Base-by-base conservation (phyloP, 139 green algal species). In the Pedinophyceae sp. region DNA sequence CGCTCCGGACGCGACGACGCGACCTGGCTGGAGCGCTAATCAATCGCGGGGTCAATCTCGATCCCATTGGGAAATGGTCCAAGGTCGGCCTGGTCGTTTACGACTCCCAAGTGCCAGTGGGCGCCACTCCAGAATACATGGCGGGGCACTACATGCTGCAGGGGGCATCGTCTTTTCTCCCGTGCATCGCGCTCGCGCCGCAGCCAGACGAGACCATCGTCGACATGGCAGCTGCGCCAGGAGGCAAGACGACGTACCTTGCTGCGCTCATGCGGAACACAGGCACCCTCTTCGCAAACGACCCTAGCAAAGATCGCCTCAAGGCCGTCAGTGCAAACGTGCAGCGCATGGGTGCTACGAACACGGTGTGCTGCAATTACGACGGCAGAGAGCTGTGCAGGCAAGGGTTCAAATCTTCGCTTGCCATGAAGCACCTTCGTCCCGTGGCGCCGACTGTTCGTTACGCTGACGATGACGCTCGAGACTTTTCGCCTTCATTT, bases 81-180 rank as follows among this genome's bases (percentile, higher is more conserved):
- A 98, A 98, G 72, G 85, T 93, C 18, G 50, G 89, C 17, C 61
- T 98, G 57, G 87, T 99, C 39, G 87, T 99, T 59, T 98, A 97
- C 55, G 91, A 96, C 40, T 81, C 62, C 52, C 82, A 81, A 57
- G 90, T 99, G 47, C 90, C 92, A 3, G 80, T 99, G 28, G 92
- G 92, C 1, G 92, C 92, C n/a, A 99, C 92, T 1, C 92, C 92
- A 2, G 92, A 99, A 77, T 99, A 99, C 81, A 95, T 99, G 88
- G 91, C 92, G 3, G 92, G 92, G 0, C 89, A 98, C 68, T 99
- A 99, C 80, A 99, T 97, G 87, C 78, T 95, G 69, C 86, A 88
- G 71, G 83, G 86, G 6, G 86, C 86, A 2, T 87, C 84, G 30
- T 96, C 87, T 45, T 97, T 99, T 74, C 81, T 99, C 59, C 92